phyloP scores from a whole-genome alignment of 2,329 filamentous ascomycete species.

The Graphiopsis chlorocephala region DNA sequence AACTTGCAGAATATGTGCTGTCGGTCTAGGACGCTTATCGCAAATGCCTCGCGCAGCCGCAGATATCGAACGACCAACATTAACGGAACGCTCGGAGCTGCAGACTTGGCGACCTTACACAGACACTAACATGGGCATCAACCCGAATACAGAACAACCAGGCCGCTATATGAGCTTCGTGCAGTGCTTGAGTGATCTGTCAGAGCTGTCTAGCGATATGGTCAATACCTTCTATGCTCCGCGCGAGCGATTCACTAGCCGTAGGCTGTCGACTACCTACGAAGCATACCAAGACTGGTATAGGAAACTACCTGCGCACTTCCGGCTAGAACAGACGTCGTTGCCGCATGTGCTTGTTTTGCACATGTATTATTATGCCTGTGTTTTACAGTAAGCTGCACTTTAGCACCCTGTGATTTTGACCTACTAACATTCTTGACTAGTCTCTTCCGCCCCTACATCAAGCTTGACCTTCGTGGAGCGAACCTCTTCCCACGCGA shows the following conservation, averaged over 20 bases:
- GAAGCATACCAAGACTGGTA: constrained; percentile 71
- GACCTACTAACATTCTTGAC: constrained; percentile 48
- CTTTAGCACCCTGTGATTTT: neutral
- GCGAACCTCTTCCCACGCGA: constrained; percentile 63
- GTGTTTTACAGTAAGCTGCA: constrained; percentile 58
- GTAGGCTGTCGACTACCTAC: constrained; percentile 62
- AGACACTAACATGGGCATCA: constrained; percentile 37
- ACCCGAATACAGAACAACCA: constrained; percentile 66
- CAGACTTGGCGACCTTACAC: constrained; percentile 38
- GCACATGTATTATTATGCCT: constrained; percentile 38
- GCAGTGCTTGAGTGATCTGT: constrained; percentile 64
- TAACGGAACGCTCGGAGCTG: constrained; percentile 32
- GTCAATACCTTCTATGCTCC: constrained; percentile 72
- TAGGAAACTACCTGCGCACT: constrained; percentile 60
- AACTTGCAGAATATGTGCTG: constrained; percentile 40
- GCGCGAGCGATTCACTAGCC: constrained; percentile 61
- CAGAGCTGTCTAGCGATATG: constrained; percentile 70
- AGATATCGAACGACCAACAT: constrained; percentile 45
- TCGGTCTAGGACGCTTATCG: constrained; percentile 47
- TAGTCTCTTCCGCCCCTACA: constrained; percentile 71
- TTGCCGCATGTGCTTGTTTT: constrained; percentile 71
- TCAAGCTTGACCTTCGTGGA: constrained; percentile 58
- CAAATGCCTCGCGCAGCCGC: constrained; percentile 49
- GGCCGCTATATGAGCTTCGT: constrained; percentile 50
- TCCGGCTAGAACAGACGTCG: constrained; percentile 66